These are phyloP conservation scores for Kurtzmaniella quercitrusa DNA, from an alignment of 1,139 yeast species.

Conservation along the genomic window DNA sequence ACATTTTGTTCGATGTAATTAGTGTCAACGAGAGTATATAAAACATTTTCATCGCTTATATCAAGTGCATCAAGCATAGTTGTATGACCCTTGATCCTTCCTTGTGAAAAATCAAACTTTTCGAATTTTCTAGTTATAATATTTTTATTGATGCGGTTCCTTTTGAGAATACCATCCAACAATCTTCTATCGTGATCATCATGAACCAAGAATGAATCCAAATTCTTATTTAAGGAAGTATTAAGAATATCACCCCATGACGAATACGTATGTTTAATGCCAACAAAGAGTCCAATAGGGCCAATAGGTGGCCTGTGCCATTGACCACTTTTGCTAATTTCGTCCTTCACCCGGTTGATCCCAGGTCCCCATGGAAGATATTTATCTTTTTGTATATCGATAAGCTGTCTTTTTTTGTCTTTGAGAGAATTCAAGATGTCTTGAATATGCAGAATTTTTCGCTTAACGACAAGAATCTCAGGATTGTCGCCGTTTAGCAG, in stretches of 20 bases:
- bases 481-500: conserved; percentile 6
- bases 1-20: conserved; percentile 57
- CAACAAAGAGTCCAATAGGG: conserved; percentile 68
- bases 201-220: conserved; percentile 66
- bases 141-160: conserved; percentile 21
- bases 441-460: conserved; percentile 10
- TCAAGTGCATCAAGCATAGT: conserved; percentile 61
- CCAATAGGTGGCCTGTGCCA: conserved; percentile 68
- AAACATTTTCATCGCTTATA: conserved; percentile 50
- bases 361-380: conserved; percentile 47
- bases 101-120: conserved; percentile 45
- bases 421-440: conserved; percentile 11
- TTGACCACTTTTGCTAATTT: conserved; percentile 28
- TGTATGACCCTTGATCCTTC: conserved; percentile 26
- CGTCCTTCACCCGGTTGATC: conserved; percentile 38
- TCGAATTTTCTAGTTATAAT: conserved; percentile 58
- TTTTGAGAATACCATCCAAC: conserved; percentile 42
- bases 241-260: conserved; percentile 66
- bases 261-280: conserved; percentile 51
- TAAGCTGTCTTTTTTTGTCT: conserved; percentile 14
- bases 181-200: conserved; percentile 56
- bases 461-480: conserved; percentile 2
- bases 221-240: conserved; percentile 36
- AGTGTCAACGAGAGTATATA: conserved; percentile 63
- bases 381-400: conserved; percentile 22